A percentile compares a stretch with the other conserved stretches of the same genome.
phyloP scores from a whole-genome alignment of 1,284 basidiomycete species.

The Ustilago shanxiensis region DNA sequence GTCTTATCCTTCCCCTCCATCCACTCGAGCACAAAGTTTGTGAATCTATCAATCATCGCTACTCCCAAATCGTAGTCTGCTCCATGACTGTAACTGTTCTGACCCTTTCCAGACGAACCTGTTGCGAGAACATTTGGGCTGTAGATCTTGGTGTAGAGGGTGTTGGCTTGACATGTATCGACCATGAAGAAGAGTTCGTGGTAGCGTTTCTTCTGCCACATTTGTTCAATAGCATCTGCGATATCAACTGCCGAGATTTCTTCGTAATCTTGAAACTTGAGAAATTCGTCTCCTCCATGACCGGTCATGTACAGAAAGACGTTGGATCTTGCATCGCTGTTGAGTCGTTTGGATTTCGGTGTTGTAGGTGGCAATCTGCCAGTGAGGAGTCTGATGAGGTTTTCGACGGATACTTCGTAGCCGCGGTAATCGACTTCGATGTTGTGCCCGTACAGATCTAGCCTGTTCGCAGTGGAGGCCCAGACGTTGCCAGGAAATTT shows the following conservation, averaged over 20 bases:
- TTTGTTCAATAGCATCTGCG: conserved; percentile 96
- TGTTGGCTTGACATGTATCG: conserved; percentile 97
- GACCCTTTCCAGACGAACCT: conserved; percentile 85
- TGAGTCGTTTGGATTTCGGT: conserved; percentile 89
- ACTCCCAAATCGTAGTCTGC: conserved; percentile 94
- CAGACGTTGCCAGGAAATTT: conserved; percentile 92
- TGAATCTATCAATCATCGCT: conserved; percentile 93
- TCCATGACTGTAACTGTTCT: conserved; percentile 96
- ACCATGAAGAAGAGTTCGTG: conserved; percentile 98
- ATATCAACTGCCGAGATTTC: conserved; percentile 92
- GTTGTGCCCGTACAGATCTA: conserved; percentile 94
- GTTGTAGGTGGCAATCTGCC: conserved; percentile 72
- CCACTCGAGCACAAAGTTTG: conserved; percentile 89
- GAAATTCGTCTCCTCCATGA: conserved; percentile 96
- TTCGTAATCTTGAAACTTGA: conserved; percentile 99
- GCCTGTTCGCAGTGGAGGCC: conserved; percentile 80
- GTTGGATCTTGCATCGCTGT: conserved; percentile 92
- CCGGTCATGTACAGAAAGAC: conserved; percentile 98
- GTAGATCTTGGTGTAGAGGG: conserved; percentile 93
- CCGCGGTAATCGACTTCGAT: conserved; percentile 98
- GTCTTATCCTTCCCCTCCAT: conserved; percentile 95
- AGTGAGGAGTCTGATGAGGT: conserved; percentile 89
- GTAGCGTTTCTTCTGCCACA: conserved; percentile 95
- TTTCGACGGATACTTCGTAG: conserved; percentile 97
- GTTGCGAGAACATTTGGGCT: conserved; percentile 95